Conservation (phyloP, 805 yeast genomes). For the Cyberlindnera americana region DNA sequence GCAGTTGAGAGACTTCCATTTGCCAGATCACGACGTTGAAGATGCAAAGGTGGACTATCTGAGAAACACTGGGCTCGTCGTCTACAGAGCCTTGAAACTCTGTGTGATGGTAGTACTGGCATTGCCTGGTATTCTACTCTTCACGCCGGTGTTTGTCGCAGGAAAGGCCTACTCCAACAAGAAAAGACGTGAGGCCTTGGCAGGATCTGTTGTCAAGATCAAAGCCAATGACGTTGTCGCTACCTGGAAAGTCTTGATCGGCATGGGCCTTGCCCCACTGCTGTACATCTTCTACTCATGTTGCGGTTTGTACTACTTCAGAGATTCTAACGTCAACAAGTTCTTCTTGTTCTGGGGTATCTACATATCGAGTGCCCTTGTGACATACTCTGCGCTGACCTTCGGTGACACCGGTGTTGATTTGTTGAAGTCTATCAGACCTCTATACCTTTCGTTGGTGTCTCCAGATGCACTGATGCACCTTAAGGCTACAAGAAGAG, state of each 20-base stretch:
- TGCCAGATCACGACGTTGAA: slow-evolving; percentile 53
- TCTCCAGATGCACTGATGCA: slow-evolving; percentile 54
- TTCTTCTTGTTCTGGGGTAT: slow-evolving; percentile 35
- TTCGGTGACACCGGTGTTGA: slow-evolving; percentile 95
- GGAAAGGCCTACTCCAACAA: slow-evolving; percentile 69
- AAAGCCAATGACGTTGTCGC: slow-evolving; percentile 93
- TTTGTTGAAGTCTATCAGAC: slow-evolving; percentile 75
- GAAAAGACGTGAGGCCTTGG: slow-evolving; percentile 77
- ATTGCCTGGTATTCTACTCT: slow-evolving; percentile 83
- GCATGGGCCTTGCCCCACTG: slow-evolving; percentile 85
- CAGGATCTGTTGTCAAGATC: slow-evolving; percentile 84
- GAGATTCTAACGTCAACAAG: slow-evolving; percentile 32
- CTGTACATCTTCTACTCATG: slow-evolving; percentile 78
- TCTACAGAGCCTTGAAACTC: slow-evolving; percentile 56
- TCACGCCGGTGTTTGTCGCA: slow-evolving; percentile 82
- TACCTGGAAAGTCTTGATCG: slow-evolving; percentile 92
- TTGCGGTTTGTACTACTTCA: slow-evolving; percentile 41
- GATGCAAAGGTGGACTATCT: slow-evolving; percentile 47
- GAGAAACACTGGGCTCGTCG: slow-evolving; percentile 47
- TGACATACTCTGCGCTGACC: slow-evolving; percentile 86
- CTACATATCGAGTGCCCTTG: slow-evolving; percentile 62
- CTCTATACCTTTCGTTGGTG: slow-evolving; percentile 64
- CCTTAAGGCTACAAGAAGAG: slow-evolving; percentile 57
- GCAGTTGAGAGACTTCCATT: slow-evolving; percentile 55
- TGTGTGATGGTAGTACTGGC: slow-evolving; percentile 57